Percentiles rank a stretch among this genome's conserved stretches.
These are phyloP conservation scores for Ilex asprella DNA, from an alignment of 257 asterid species.

Conservation along the genomic window DNA sequence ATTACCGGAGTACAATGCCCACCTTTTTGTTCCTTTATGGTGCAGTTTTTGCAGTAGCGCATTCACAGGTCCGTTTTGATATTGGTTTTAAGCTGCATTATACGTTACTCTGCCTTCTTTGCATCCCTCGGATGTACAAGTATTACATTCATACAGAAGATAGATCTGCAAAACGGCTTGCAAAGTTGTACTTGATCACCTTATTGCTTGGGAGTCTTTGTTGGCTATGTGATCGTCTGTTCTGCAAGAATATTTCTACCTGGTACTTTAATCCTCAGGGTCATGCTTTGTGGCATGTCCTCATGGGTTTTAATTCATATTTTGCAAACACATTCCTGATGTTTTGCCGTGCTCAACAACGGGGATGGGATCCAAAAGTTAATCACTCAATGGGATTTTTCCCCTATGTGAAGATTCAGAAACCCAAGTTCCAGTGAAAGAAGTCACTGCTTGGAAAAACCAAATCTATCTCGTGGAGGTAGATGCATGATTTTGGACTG, in stretches of 20 bases:
- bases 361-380: conserved; percentile 14
- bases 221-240: conserved; percentile 18
- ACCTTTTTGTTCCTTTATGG: conserved; percentile 21
- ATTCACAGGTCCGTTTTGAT: conserved; percentile 12
- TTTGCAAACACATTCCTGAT: conserved; percentile 19
- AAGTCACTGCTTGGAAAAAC: conserved; percentile 8
- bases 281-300: conserved; percentile 22
- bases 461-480: conserved; percentile 7
- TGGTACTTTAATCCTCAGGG: conserved; percentile 24
- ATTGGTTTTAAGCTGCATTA: conserved; percentile 22
- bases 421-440: conserved; percentile 10
- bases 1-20: conserved; percentile 22
- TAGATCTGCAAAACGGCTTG: conserved; percentile 15
- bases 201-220: conserved; percentile 14
- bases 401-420: conserved; percentile 13
- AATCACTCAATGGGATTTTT: conserved; percentile 9
- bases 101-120: conserved; percentile 15
- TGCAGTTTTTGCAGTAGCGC: conserved; percentile 11
- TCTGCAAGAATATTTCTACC: conserved; percentile 9
- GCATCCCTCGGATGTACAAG: conserved; percentile 20
- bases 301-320: conserved; percentile 19
- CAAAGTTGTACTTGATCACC: conserved; percentile 8
- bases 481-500: conserved; percentile 18
- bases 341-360: conserved; percentile 22
- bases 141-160: conserved; percentile 19